These are phyloP conservation scores for Albatrellus ellisii DNA, from an alignment of 768 basidiomycete species.

Conservation along the genomic window DNA sequence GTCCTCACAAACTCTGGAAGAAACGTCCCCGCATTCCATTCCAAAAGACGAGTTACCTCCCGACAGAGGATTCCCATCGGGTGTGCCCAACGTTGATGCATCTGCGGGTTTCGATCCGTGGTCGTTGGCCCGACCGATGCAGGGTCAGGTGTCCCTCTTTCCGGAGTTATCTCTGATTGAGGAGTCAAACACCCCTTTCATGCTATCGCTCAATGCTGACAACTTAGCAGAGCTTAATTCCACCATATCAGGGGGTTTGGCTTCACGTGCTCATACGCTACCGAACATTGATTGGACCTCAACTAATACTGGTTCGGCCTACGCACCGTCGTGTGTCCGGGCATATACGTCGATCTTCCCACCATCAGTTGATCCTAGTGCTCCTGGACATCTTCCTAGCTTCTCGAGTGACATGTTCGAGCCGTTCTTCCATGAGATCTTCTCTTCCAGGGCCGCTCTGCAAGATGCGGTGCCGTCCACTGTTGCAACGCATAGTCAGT, in stretches of 20 bases:
- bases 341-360: slow-evolving; percentile 6
- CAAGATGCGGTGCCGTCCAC: background rate
- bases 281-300: slow-evolving; percentile 10
- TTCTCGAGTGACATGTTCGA: slow-evolving; percentile 20
- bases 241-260: no score
- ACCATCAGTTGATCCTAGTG: slow-evolving; percentile 4
- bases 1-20: slow-evolving; percentile 1
- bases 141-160: slow-evolving; percentile 3
- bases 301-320: slow-evolving; percentile 7
- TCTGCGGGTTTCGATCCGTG: slow-evolving; percentile 11
- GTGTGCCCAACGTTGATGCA: slow-evolving; percentile 8
- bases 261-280: slow-evolving; percentile 9
- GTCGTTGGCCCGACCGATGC: background rate
- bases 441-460: slow-evolving; percentile 8
- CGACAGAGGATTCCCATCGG: background rate
- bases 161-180: slow-evolving; percentile 13
- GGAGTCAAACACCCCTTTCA: slow-evolving; percentile 8
- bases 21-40: background rate
- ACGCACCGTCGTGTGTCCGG: background rate
- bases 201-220: slow-evolving; percentile 11
- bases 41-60: background rate
- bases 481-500: background rate
- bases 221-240: slow-evolving; percentile 9
- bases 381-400: slow-evolving; percentile 7
- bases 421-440: slow-evolving; percentile 19